Evolutionary conservation across 2,329 filamentous ascomycete genomes (phyloP).

Genomic region (Aspergillus awamori): DNA sequence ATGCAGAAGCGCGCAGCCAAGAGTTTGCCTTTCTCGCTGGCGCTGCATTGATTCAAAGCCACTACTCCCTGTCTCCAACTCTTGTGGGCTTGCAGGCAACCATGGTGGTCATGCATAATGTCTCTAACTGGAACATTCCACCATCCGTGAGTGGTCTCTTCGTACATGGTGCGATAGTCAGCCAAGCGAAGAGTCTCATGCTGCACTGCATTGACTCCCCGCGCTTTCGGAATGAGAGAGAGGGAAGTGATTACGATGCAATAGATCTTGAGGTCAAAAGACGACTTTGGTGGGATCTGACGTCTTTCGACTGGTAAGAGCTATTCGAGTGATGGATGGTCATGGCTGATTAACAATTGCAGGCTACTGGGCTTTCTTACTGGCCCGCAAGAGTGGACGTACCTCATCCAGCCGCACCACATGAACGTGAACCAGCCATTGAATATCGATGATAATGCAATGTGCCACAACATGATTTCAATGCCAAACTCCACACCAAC

Average conservation of each 20-base stretch:
- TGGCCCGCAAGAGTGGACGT: slow-evolving; percentile 50
- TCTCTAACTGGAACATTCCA: slow-evolving; percentile 30
- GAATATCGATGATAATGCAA: slow-evolving; percentile 47
- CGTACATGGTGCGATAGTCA: slow-evolving; percentile 26
- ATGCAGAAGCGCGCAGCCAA: slow-evolving; percentile 27
- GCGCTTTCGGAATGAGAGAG: slow-evolving; percentile 19
- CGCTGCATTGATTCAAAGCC: slow-evolving; percentile 36
- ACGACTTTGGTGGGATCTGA: slow-evolving; percentile 50
- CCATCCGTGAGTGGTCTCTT: slow-evolving; percentile 31
- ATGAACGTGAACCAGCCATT: slow-evolving; percentile 46
- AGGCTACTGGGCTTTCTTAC: slow-evolving; percentile 47
- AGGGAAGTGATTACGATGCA: slow-evolving; percentile 20
- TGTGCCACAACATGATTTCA: slow-evolving; percentile 28
- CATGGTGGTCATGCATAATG: slow-evolving; percentile 34
- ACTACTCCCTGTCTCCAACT: slow-evolving; percentile 34
- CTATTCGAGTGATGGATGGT: too few species aligned
- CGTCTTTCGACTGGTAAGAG: slow-evolving; percentile 47
- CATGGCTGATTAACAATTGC: neutral
- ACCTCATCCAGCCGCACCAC: slow-evolving; percentile 45
- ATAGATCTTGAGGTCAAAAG: slow-evolving; percentile 42
- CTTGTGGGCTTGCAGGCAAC: slow-evolving; percentile 39
- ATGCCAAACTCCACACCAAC: slow-evolving; percentile 43
- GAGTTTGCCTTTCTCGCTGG: slow-evolving; percentile 35
- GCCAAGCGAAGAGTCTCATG: slow-evolving; percentile 38
- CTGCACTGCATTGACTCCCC: slow-evolving; percentile 42